Evolutionary conservation across 176 grass and related monocot genomes (phyloP).

Genomic region (Avena eriantha): DNA sequence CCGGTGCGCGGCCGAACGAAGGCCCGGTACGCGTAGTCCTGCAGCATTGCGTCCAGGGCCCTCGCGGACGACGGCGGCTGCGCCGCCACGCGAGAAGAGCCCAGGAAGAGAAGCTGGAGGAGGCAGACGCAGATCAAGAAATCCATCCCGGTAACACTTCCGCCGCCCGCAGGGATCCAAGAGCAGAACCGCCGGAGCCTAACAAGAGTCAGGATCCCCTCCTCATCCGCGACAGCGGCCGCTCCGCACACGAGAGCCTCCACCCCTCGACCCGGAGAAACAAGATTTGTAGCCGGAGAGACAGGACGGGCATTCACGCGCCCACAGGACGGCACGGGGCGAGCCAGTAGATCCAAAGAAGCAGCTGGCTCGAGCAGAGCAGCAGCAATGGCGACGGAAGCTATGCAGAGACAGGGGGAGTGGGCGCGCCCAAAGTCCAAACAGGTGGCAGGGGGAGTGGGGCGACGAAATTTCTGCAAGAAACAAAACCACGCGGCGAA

Average conservation of each 20-base stretch:
- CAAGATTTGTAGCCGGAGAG: slow-evolving; percentile 10
- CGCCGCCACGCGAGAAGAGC: neutral
- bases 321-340: neutral
- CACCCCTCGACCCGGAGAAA: slow-evolving; percentile 1
- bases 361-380: slow-evolving; percentile 10
- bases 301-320: neutral
- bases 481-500: neutral
- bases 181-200: neutral
- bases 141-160: slow-evolving; percentile 1
- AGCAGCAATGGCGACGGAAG: slow-evolving; percentile 20
- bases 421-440: neutral
- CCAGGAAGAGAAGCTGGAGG: slow-evolving; percentile 27
- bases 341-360: neutral
- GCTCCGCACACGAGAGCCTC: neutral
- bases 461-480: slow-evolving; percentile 17
- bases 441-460: neutral
- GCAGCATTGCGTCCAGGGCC: slow-evolving; percentile 71
- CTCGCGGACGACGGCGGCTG: slow-evolving; percentile 42
- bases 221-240: neutral
- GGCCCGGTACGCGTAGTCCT: slow-evolving; percentile 72
- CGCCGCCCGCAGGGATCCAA: neutral
- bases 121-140: slow-evolving; percentile 25
- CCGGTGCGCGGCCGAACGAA: slow-evolving; percentile 71
- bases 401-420: slow-evolving; percentile 3
- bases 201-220: slow-evolving; percentile 10